phyloP scores from a whole-genome alignment of 1,284 basidiomycete species.

The Leccinum subrobustum region DNA sequence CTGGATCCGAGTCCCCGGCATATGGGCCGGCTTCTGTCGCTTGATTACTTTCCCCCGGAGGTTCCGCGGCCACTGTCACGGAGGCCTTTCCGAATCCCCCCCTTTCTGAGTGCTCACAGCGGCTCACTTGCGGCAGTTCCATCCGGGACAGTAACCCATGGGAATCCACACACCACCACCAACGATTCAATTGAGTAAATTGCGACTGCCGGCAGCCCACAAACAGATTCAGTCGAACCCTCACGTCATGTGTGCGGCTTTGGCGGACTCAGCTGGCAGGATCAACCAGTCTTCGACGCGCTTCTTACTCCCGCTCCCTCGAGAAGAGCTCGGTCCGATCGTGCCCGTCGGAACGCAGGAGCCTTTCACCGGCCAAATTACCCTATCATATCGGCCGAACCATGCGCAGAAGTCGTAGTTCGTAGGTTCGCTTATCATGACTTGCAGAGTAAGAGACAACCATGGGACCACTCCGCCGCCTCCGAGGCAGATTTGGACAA shows the following conservation, averaged over 20 bases:
- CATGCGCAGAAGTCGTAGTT: neutral
- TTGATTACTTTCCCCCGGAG: neutral
- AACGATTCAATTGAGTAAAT: neutral
- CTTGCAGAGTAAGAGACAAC: neutral
- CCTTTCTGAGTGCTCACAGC: neutral
- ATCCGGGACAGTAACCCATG: neutral
- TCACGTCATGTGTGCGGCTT: neutral
- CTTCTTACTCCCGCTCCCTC: neutral
- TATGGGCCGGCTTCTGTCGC: neutral
- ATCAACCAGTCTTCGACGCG: conserved; percentile 1
- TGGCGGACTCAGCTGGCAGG: neutral
- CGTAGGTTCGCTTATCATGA: neutral
- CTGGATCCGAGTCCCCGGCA: neutral
- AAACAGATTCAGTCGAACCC: neutral
- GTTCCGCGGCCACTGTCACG: neutral
- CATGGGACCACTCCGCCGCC: neutral
- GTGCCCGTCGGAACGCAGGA: neutral
- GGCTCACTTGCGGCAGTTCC: neutral
- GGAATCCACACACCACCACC: neutral
- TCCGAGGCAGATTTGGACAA: conserved; percentile 2
- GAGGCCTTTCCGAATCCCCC: neutral
- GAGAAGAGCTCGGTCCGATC: neutral
- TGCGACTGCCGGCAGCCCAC: neutral
- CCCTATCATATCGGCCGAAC: neutral
- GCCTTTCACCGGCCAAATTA: neutral